Conservation (phyloP, 1,284 basidiomycete genomes). For the Acaromyces ingoldii region DNA sequence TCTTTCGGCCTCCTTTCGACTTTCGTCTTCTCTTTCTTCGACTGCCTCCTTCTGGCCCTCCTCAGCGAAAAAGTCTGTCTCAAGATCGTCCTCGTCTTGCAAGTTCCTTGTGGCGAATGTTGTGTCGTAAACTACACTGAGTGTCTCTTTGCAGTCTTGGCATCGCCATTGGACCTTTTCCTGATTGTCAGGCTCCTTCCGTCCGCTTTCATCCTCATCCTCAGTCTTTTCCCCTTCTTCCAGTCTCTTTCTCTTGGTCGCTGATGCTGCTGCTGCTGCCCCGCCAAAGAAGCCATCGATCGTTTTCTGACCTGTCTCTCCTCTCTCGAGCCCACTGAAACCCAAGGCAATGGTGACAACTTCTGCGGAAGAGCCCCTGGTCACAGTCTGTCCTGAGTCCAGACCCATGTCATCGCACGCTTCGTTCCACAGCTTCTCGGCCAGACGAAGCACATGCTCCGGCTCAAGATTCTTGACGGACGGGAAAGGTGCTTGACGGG, state of each 20-base stretch:
- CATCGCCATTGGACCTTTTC: constrained; percentile 24
- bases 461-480: constrained; percentile 69
- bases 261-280: constrained; percentile 5
- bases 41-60: not conserved
- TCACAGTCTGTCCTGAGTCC: constrained; percentile 47
- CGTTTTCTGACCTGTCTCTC: constrained; percentile 74
- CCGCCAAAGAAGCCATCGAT: constrained; percentile 76
- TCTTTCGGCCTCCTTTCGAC: not conserved
- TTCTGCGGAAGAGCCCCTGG: constrained; percentile 14
- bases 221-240: constrained; percentile 5
- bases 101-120: not conserved
- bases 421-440: constrained; percentile 81
- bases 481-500: constrained; percentile 77
- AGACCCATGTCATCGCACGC: constrained; percentile 57
- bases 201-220: not conserved
- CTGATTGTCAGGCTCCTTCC: not conserved
- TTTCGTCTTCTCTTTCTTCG: not conserved
- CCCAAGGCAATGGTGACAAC: constrained; percentile 70
- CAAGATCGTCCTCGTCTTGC: not conserved
- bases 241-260: constrained; percentile 31
- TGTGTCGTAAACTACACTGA: not conserved
- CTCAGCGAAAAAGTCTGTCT: constrained; percentile 2
- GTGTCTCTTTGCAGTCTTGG: constrained; percentile 22
- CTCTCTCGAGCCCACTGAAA: constrained; percentile 74
- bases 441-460: constrained; percentile 70